Evolutionary conservation across 2,329 filamentous ascomycete species (phyloP), one percentile per base, ranked within the genome.

Genomic region (Fusarium bulbicola): DNA sequence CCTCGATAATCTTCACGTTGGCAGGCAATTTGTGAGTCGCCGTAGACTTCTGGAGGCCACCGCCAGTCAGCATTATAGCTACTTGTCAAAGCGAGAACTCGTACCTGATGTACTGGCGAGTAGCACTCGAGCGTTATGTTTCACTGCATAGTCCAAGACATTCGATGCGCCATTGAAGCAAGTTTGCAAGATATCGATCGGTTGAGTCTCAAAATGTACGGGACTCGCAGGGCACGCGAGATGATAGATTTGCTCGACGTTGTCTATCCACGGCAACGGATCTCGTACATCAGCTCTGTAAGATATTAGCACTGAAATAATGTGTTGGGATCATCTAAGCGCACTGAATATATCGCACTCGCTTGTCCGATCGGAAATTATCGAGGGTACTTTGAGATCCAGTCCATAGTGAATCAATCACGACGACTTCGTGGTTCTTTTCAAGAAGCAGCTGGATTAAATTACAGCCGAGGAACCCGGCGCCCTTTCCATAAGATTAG

Each of bases 1-100:
- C 83, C 83, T 71, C 81, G 79, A 59, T 84, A 84, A 0, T 66
- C 74, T 70, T 82, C 74, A 9, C 66, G 20, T 39, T 72, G 73
- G 0, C 36, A 58, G 0, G 61, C 43, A 0, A 67, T 46, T 28
- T 76, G 64, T 1, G 73, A 45, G 7, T 75, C 73, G 1, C 73
- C 73, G 6, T 75, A 76, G 1, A 75, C 68, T 24, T 75, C 73
- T 75, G 3, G 16, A 11, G 3, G 1, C 7, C 8, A 14, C 32
- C 32, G 1, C 4, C 7, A 6, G 9, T 63, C 6, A 65, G 58
- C 12, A 5, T 6, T 5, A 6, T 15, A 9, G 7, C 6, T 11
- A 28, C 1, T 20, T 3, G 20, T 4, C 1, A 15, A 3, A 8
- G 2, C 4, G 5, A 12, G 10, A 18, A 13, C 1, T 4, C 53